These are phyloP conservation scores for Gonapodya sp. DNA, from an alignment of 192 early-diverging fungal genomes.

Conservation along the genomic window DNA sequence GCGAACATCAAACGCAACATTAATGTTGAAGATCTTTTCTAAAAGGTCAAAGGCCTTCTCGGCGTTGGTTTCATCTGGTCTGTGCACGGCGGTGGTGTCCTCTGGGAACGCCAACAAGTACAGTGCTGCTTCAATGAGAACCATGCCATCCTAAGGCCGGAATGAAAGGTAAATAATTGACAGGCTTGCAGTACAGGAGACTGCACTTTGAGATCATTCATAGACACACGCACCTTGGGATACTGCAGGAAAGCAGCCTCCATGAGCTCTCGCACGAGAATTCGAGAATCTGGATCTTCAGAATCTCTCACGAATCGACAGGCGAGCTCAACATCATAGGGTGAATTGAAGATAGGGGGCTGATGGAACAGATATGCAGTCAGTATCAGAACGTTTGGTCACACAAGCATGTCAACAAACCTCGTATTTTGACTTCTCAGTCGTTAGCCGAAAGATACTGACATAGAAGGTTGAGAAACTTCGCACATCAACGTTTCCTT, in stretches of 20 bases:
- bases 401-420: not conserved
- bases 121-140: no score
- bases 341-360: not conserved
- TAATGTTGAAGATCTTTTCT: not conserved
- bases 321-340: not conserved
- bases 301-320: not conserved
- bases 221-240: not conserved
- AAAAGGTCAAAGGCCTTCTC: not conserved
- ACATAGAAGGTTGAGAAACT: no score
- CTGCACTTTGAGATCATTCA: no score
- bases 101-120: no score
- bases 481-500: no score
- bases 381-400: not conserved
- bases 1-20: not conserved
- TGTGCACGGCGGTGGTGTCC: no score
- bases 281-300: not conserved
- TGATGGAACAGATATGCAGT: not conserved
- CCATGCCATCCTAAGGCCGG: no score
- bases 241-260: not conserved
- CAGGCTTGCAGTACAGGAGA: no score
- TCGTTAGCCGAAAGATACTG: not conserved
- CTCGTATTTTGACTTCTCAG: not conserved
- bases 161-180: no score
- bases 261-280: not conserved
- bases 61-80: not conserved